Evolutionary conservation across 148 eudicot species (phyloP).

Genomic region (Nepenthes gracilis): DNA sequence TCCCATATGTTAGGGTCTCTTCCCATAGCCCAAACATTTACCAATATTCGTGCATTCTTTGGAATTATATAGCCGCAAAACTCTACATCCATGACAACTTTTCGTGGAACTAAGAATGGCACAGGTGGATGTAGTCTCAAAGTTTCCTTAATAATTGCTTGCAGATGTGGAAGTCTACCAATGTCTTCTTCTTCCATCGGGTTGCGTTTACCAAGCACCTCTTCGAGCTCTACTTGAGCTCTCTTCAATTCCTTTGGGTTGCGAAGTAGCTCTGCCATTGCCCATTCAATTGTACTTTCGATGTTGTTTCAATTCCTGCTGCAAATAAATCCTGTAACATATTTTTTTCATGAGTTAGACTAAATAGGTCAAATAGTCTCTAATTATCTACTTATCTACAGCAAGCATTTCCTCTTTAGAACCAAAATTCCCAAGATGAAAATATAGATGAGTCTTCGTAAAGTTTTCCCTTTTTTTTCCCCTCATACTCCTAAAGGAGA

Average conservation of each 20-base stretch:
- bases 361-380: too few relatives aligned
- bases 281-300: slow-evolving; percentile 11
- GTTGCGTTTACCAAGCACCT: not conserved
- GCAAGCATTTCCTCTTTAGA: too few relatives aligned
- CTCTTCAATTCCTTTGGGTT: not conserved
- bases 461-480: too few relatives aligned
- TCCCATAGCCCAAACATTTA: slow-evolving; percentile 10
- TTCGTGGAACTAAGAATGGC: slow-evolving; percentile 5
- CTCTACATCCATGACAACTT: not conserved
- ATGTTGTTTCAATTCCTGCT: slow-evolving; percentile 6
- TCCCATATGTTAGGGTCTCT: slow-evolving; percentile 10
- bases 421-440: too few relatives aligned
- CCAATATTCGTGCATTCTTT: slow-evolving; percentile 2
- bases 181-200: slow-evolving; percentile 6
- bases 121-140: slow-evolving; percentile 6
- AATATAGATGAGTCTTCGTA: too few relatives aligned
- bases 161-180: slow-evolving; percentile 4
- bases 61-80: not conserved
- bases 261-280: slow-evolving; percentile 10
- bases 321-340: slow-evolving; percentile 6
- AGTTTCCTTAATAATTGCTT: slow-evolving; percentile 8
- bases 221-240: slow-evolving; percentile 1
- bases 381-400: too few relatives aligned
- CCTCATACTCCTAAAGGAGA: too few relatives aligned
- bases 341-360: too few relatives aligned